These are phyloP conservation scores for Heliosperma pusillum DNA, from an alignment of 148 eudicot species.

Conservation along the genomic window DNA sequence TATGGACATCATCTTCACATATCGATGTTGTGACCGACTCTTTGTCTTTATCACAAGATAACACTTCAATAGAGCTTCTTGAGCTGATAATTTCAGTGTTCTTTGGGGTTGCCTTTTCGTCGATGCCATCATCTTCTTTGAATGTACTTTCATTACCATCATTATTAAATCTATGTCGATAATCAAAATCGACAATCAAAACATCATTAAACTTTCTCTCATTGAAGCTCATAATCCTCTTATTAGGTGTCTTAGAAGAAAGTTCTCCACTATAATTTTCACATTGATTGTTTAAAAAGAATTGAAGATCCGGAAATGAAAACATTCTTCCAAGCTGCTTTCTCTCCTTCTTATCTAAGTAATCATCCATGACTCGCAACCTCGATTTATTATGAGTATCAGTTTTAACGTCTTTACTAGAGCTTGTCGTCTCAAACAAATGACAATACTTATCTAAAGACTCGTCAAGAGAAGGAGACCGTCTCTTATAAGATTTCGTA, in stretches of 20 bases:
- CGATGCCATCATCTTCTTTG: background rate
- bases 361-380: conserved; percentile 28
- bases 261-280: conserved; percentile 21
- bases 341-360: conserved; percentile 12
- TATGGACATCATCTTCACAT: background rate
- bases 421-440: conserved; percentile 41
- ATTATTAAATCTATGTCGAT: background rate
- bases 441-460: conserved; percentile 50
- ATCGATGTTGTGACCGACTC: conserved; percentile 12
- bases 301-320: conserved; percentile 66
- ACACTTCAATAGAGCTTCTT: background rate
- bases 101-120: background rate
- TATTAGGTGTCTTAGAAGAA: conserved; percentile 14
- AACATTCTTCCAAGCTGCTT: conserved; percentile 47
- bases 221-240: conserved; percentile 22
- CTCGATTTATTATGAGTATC: conserved; percentile 27
- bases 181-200: background rate
- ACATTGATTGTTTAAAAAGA: conserved; percentile 21
- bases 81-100: background rate
- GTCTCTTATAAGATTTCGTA: conserved; percentile 18
- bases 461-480: conserved; percentile 49
- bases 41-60: background rate
- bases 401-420: conserved; percentile 23
- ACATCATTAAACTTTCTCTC: background rate
- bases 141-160: too few relatives aligned